These are phyloP conservation scores for Lolium rigidum DNA, from an alignment of 176 grass and related monocot genomes.

Conservation along the genomic window DNA sequence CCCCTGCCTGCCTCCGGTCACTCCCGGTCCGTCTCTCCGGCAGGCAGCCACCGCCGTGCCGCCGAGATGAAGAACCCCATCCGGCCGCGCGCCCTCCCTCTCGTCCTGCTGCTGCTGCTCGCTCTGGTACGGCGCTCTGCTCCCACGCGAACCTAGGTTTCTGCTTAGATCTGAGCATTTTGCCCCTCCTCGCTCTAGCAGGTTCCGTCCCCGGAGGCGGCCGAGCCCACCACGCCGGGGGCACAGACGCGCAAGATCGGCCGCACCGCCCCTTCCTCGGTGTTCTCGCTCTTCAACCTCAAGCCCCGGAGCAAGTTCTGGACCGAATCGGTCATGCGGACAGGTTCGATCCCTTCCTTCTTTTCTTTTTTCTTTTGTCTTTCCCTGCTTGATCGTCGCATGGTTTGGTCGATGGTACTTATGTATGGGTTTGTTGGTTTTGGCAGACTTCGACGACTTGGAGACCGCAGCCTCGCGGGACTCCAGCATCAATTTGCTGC, in stretches of 20 bases:
- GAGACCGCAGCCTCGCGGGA: conserved; percentile 60
- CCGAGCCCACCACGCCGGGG: conserved; percentile 51
- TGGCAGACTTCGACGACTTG: conserved; percentile 89
- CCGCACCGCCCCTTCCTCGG: conserved; percentile 39
- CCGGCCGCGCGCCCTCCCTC: neutral
- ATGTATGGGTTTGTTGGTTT: conserved; percentile 22
- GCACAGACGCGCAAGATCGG: conserved; percentile 68
- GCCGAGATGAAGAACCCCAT: conserved; percentile 35
- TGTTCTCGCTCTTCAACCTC: conserved; percentile 95
- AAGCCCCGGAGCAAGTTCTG: conserved; percentile 90
- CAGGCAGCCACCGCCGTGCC: neutral
- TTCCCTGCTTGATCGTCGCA: neutral
- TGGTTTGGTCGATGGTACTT: conserved; percentile 20
- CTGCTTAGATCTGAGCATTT: conserved; percentile 42
- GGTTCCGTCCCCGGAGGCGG: conserved; percentile 38
- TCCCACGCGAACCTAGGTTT: neutral
- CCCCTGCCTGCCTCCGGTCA: neutral
- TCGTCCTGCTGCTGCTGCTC: conserved; percentile 33
- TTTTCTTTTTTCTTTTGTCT: neutral
- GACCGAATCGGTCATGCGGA: conserved; percentile 88
- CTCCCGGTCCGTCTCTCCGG: neutral
- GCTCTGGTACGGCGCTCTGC: conserved; percentile 33
- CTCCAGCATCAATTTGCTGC: conserved; percentile 52
- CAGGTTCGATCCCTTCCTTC: too few species aligned
- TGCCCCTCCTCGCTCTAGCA: neutral